Evolutionary conservation across 805 yeast genomes (phyloP).

Genomic region (Metschnikowia orientalis): DNA sequence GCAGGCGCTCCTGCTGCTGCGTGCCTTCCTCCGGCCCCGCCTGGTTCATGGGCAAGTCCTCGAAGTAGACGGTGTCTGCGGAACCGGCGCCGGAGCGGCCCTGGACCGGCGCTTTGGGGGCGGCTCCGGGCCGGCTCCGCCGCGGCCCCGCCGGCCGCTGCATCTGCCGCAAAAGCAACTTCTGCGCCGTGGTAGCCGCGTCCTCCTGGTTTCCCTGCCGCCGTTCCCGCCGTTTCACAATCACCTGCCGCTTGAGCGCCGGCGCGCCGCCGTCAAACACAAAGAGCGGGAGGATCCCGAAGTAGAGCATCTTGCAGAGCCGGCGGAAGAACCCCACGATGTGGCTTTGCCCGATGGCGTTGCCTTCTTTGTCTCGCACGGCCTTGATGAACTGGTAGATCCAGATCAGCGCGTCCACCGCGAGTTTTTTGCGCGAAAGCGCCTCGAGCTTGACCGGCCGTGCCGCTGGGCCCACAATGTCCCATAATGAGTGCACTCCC

Average conservation of each 20-base stretch:
- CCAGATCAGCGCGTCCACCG: slow-evolving; percentile 99
- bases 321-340: slow-evolving; percentile 94
- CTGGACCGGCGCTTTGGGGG: background rate
- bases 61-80: slow-evolving; percentile 18
- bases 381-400: slow-evolving; percentile 95
- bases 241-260: slow-evolving; percentile 70
- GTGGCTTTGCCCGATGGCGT: slow-evolving; percentile 73
- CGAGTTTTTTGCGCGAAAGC: slow-evolving; percentile 69
- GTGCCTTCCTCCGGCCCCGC: slow-evolving; percentile 5
- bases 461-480: slow-evolving; percentile 82
- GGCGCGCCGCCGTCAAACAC: slow-evolving; percentile 98
- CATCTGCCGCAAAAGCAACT: slow-evolving; percentile 72
- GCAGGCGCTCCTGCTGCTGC: background rate
- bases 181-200: slow-evolving; percentile 72
- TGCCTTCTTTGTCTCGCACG: slow-evolving; percentile 81
- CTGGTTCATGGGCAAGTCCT: slow-evolving; percentile 25
- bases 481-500: slow-evolving; percentile 98
- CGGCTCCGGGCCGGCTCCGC: slow-evolving; percentile 4
- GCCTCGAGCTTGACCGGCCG: slow-evolving; percentile 87
- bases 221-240: slow-evolving; percentile 64
- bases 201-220: slow-evolving; percentile 70
- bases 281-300: slow-evolving; percentile 84
- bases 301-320: slow-evolving; percentile 82
- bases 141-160: slow-evolving; percentile 40
- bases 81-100: slow-evolving; percentile 1